phyloP scores from a whole-genome alignment of 139 green algal species.

The Chlorella sp. region DNA sequence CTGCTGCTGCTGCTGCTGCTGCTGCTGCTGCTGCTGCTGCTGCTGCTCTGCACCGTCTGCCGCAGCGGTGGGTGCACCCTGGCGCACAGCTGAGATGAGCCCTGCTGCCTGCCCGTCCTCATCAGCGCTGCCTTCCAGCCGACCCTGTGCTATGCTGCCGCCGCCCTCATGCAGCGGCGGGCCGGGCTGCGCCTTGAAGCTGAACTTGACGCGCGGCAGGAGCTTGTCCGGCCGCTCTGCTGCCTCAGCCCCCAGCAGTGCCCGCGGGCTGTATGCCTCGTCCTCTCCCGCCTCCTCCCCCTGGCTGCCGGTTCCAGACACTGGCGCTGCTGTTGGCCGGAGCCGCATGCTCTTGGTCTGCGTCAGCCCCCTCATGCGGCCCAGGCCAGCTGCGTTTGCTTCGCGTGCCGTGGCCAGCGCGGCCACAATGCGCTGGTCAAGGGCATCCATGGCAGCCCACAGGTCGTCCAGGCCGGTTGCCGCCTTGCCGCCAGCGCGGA shows the following conservation, averaged over 20 bases:
- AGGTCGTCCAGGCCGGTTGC: slow-evolving; percentile 14
- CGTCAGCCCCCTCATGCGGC: neutral
- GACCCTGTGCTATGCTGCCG: neutral
- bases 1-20: neutral
- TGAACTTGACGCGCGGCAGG: neutral
- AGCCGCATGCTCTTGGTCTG: neutral
- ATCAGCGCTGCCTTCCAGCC: neutral
- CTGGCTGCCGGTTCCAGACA: neutral
- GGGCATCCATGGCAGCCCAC: slow-evolving; percentile 18
- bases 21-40: neutral
- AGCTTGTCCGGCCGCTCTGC: neutral
- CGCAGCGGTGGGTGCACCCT: neutral
- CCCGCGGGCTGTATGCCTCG: neutral
- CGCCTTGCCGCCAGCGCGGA: neutral
- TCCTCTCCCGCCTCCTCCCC: neutral
- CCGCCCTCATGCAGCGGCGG: neutral
- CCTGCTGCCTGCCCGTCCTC: too few species aligned
- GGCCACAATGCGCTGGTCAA: slow-evolving; percentile 27
- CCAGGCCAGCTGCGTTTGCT: slow-evolving; percentile 1
- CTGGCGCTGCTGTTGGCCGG: neutral
- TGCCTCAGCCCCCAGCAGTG: neutral
- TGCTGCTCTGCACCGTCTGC: neutral
- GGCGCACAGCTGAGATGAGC: neutral
- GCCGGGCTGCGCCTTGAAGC: neutral
- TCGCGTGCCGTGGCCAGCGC: neutral